Conservation (phyloP, 108 stramenopile genomes). For the Stephanodiscus triporus region DNA sequence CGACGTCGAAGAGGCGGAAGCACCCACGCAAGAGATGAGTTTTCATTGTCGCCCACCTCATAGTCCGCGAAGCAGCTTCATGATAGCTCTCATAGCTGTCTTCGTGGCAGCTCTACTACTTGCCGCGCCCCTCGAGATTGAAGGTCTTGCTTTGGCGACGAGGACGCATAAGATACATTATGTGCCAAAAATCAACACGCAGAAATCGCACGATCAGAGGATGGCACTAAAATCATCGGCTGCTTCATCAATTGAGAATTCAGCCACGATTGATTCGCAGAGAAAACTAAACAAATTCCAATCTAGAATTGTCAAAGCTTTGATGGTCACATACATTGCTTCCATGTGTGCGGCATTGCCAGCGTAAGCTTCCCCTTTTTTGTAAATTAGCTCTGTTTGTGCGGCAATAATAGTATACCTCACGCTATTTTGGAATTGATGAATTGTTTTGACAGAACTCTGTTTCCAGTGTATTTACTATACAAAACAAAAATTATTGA, state of each 20-base stretch:
- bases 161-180: background rate
- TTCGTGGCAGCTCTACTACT: conserved; percentile 5
- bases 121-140: background rate
- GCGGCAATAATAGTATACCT: background rate
- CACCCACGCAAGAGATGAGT: too few species aligned
- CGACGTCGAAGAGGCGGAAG: background rate
- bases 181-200: background rate
- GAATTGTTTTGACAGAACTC: conserved; percentile 16
- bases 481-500: conserved; percentile 49
- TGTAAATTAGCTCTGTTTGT: background rate
- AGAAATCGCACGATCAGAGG: background rate
- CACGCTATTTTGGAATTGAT: background rate
- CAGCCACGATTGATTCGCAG: background rate
- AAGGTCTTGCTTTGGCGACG: conserved; percentile 20
- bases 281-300: conserved; percentile 16
- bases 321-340: conserved; percentile 73
- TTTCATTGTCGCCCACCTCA: too few species aligned
- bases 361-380: conserved; percentile 39
- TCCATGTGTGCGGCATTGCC: conserved; percentile 83
- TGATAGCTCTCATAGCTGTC: background rate
- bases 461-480: conserved; percentile 68
- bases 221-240: conserved; percentile 14
- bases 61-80: background rate
- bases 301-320: conserved; percentile 28
- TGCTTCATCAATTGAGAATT: conserved; percentile 4